Evolutionary conservation across 202 grass and related monocot species (phyloP), one percentile per base, ranked within the genome.

Genomic region (Sporobolus alterniflorus): DNA sequence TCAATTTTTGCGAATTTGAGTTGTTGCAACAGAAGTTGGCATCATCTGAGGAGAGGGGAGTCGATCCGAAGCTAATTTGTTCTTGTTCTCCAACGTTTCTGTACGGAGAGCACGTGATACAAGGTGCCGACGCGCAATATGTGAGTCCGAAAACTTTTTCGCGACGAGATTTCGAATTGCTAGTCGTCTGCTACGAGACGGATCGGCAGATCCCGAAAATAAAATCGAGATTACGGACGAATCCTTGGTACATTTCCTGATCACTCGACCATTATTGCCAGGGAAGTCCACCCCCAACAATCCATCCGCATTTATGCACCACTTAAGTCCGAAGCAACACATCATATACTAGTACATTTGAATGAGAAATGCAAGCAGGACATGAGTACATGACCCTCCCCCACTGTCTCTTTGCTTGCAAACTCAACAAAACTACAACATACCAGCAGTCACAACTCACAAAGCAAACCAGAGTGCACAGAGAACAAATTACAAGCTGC

Each of bases 401-500:
- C 66, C 55, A n/a, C n/a, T 56, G 48, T 10, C 71, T 42, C 73
- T 67, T 65, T 71, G 47, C 56, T 81, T 60, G 55, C 71, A 65
- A 36, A 63, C 67, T 40, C 21, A 85, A 69, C 70, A 71, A 33
- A 64, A 34, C 63, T 34, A 60, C 30, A 50, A 21, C 42, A 22
- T 25, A 76, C 12, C 70, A 41, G 71, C 59, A 39, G 22, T 10
- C 55, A 15, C 64, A 77, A 39, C 17, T 10, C 55, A 15, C 64
- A 77, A 9, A 65, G 39, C 47, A 74, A 85, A 41, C 56, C 21
- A 59, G 31, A 11, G 71, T 77, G 56, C 60, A 48, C 39, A 67
- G 22, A 67, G 22, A 20, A 85, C 77, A 17, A 4, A 24, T 71
- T 76, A 76, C 76, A 77, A 75, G 34, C 50, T 74, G 55, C 76